Evolutionary conservation across 2,329 filamentous ascomycete genomes (phyloP).

Genomic region (Exserohilum rostratum): DNA sequence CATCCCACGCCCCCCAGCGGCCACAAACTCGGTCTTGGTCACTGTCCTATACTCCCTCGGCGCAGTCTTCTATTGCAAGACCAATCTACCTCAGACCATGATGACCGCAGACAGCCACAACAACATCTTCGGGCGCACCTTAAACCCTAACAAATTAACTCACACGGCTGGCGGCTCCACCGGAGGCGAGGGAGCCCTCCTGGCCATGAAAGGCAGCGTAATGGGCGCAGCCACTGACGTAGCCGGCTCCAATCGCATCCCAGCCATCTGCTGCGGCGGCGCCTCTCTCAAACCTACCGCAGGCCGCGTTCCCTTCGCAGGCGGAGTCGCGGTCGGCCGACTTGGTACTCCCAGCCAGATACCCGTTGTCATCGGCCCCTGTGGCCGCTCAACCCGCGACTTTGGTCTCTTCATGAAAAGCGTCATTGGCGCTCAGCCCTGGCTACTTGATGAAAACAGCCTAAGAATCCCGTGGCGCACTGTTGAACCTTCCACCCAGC

Average conservation of each 20-base stretch:
- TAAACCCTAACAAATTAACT: slow-evolving; percentile 67
- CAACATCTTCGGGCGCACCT: slow-evolving; percentile 65
- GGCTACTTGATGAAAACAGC: slow-evolving; percentile 53
- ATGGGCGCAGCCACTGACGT: slow-evolving; percentile 70
- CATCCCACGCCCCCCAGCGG: slow-evolving; percentile 38
- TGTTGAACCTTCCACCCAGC: slow-evolving; percentile 23
- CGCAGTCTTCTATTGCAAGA: slow-evolving; percentile 60
- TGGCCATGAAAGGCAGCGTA: slow-evolving; percentile 64
- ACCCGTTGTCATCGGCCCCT: slow-evolving; percentile 51
- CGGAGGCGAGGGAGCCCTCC: slow-evolving; percentile 67
- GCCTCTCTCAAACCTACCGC: slow-evolving; percentile 61
- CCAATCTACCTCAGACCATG: slow-evolving; percentile 59
- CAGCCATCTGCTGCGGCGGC: slow-evolving; percentile 72
- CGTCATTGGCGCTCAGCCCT: slow-evolving; percentile 51
- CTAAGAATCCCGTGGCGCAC: slow-evolving; percentile 56
- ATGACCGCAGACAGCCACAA: slow-evolving; percentile 62
- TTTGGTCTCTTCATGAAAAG: slow-evolving; percentile 51
- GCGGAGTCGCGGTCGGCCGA: slow-evolving; percentile 37
- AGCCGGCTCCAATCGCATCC: slow-evolving; percentile 72
- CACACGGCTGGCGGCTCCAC: slow-evolving; percentile 69
- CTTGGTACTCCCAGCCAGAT: slow-evolving; percentile 42
- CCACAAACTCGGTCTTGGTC: slow-evolving; percentile 45
- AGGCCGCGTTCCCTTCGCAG: slow-evolving; percentile 56
- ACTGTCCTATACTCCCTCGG: slow-evolving; percentile 49
- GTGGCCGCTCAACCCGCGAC: slow-evolving; percentile 52